phyloP scores from a whole-genome alignment of 2,329 filamentous ascomycete genomes.

The Penicillium italicum region DNA sequence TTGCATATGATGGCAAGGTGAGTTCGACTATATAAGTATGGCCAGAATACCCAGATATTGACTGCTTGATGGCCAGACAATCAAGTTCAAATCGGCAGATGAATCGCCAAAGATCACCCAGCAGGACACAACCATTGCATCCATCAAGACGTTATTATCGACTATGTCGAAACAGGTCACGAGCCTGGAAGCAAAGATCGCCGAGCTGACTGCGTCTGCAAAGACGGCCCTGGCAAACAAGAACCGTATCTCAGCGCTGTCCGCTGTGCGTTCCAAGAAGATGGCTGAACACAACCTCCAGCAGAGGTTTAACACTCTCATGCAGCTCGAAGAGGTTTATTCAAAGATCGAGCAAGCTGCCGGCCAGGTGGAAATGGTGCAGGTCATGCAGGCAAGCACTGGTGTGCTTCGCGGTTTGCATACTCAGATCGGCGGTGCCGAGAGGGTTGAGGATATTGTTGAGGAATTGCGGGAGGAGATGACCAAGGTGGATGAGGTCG shows the following conservation, averaged over 20 bases:
- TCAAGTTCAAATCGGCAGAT: constrained; percentile 66
- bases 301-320: constrained; percentile 67
- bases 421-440: constrained; percentile 69
- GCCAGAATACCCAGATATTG: constrained; percentile 11
- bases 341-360: constrained; percentile 79
- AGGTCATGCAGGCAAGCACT: constrained; percentile 75
- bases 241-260: constrained; percentile 70
- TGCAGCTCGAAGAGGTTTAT: constrained; percentile 79
- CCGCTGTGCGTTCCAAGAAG: constrained; percentile 78
- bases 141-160: constrained; percentile 68
- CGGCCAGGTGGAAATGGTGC: constrained; percentile 78
- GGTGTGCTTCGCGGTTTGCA: constrained; percentile 71
- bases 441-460: constrained; percentile 71
- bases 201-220: constrained; percentile 53
- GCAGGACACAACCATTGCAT: constrained; percentile 78
- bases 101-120: constrained; percentile 59
- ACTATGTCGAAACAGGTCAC: constrained; percentile 65
- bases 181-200: constrained; percentile 56
- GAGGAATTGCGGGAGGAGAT: constrained; percentile 76
- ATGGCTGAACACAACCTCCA: constrained; percentile 69
- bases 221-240: constrained; percentile 68
- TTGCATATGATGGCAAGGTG: constrained; percentile 49
- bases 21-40: constrained; percentile 13
- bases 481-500: constrained; percentile 76
- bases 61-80: constrained; percentile 47